Conservation (phyloP, 83 land plant species). For the Diphasiastrum complanatum region DNA sequence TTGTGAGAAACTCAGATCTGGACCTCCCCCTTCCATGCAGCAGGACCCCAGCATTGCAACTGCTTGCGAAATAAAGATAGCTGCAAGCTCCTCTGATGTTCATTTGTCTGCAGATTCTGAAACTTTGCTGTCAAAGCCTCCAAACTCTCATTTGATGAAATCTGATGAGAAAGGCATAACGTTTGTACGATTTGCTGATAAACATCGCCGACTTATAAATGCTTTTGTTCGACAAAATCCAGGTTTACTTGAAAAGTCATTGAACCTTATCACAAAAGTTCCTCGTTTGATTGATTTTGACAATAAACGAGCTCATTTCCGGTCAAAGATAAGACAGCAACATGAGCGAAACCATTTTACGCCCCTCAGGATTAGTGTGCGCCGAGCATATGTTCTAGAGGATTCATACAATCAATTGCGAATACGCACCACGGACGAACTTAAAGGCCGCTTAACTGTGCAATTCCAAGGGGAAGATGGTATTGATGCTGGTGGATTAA, state of each 20-base stretch:
- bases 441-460: constrained; percentile 92
- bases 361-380: constrained; percentile 79
- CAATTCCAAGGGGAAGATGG: constrained; percentile 99
- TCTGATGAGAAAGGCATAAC: constrained; percentile 66
- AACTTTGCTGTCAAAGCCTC: too few species aligned
- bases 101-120: constrained; percentile 31
- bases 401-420: constrained; percentile 97
- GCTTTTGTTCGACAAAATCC: constrained; percentile 98
- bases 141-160: constrained; percentile 23
- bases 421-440: constrained; percentile 82
- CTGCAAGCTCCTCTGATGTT: constrained; percentile 37
- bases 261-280: constrained; percentile 77
- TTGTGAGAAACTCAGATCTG: constrained; percentile 88
- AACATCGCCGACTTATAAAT: constrained; percentile 84
- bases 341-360: constrained; percentile 95
- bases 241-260: constrained; percentile 89
- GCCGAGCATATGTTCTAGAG: constrained; percentile 94
- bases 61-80: constrained; percentile 66
- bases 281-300: constrained; percentile 97
- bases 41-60: constrained; percentile 42
- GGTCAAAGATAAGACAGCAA: constrained; percentile 89
- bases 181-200: constrained; percentile 81
- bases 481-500: constrained; percentile 99
- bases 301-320: constrained; percentile 89
- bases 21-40: constrained; percentile 45